These are phyloP conservation scores for Chrysanthemum makinoi DNA, from an alignment of 129 eudicot species.

Conservation along the genomic window DNA sequence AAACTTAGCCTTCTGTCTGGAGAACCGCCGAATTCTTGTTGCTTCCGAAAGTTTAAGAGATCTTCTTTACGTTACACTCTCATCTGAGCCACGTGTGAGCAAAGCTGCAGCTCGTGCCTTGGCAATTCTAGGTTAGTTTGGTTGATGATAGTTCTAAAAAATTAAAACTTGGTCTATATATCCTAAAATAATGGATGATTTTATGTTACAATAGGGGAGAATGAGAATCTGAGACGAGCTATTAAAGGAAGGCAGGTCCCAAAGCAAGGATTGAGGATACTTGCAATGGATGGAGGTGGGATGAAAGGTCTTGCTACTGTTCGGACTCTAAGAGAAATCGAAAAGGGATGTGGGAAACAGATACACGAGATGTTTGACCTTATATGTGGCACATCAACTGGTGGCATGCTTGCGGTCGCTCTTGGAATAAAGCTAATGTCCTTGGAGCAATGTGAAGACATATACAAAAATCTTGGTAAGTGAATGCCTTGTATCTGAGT, in stretches of 20 bases:
- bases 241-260: conserved; percentile 88
- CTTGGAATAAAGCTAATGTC: conserved; percentile 92
- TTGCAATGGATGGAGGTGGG: conserved; percentile 99
- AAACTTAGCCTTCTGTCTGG: conserved; percentile 78
- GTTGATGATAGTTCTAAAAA: not conserved
- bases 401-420: conserved; percentile 99
- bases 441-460: conserved; percentile 92
- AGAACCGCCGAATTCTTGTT: conserved; percentile 69
- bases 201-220: conserved; percentile 63
- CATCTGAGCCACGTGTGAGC: conserved; percentile 65
- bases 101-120: conserved; percentile 91
- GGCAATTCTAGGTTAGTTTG: conserved; percentile 75
- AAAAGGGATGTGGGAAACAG: conserved; percentile 82
- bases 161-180: not conserved
- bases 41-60: conserved; percentile 88
- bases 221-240: conserved; percentile 90
- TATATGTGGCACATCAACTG: conserved; percentile 98
- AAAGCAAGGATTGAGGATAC: conserved; percentile 91
- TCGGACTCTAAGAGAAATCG: conserved; percentile 83
- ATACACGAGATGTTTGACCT: conserved; percentile 99
- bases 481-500: not conserved
- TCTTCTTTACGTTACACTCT: conserved; percentile 76
- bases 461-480: conserved; percentile 94
- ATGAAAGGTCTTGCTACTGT: conserved; percentile 99
- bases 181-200: conserved; percentile 12